Percentiles rank a stretch among this genome's conserved stretches.
Conservation (phyloP, 1,284 basidiomycete genomes). For the Melampsora americana region DNA sequence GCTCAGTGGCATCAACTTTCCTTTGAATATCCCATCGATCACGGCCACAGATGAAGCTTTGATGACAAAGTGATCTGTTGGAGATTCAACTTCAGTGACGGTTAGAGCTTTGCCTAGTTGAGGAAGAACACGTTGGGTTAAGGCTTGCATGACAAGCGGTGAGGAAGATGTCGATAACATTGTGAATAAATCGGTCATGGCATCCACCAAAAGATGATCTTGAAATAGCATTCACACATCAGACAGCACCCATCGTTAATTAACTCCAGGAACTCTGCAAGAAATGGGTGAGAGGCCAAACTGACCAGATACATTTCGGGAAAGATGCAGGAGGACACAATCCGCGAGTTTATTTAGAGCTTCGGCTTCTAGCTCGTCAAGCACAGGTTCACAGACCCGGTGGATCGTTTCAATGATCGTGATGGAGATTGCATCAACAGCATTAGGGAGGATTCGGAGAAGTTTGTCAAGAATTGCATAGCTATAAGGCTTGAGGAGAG, state of each 20-base stretch:
- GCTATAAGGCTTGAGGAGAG: not conserved
- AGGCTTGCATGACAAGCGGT: not conserved
- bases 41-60: slow-evolving; percentile 6
- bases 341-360: not conserved
- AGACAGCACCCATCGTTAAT: no score
- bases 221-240: not conserved
- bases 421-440: slow-evolving; percentile 10
- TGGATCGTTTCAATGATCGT: slow-evolving; percentile 5
- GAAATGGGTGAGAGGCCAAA: not conserved
- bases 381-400: not conserved
- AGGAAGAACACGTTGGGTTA: not conserved
- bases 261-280: no score
- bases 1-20: slow-evolving; percentile 62
- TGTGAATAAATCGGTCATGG: not conserved
- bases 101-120: not conserved
- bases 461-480: not conserved
- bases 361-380: slow-evolving; percentile 1
- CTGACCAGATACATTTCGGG: not conserved
- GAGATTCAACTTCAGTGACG: not conserved
- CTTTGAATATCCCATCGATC: slow-evolving; percentile 4
- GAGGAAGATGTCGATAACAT: slow-evolving; percentile 3
- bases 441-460: slow-evolving; percentile 3
- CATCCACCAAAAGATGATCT: slow-evolving; percentile 7
- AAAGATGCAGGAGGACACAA: not conserved
- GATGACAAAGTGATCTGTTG: slow-evolving; percentile 1